phyloP scores from a whole-genome alignment of 208 protist genomes.

The Leishmania mexicana region DNA sequence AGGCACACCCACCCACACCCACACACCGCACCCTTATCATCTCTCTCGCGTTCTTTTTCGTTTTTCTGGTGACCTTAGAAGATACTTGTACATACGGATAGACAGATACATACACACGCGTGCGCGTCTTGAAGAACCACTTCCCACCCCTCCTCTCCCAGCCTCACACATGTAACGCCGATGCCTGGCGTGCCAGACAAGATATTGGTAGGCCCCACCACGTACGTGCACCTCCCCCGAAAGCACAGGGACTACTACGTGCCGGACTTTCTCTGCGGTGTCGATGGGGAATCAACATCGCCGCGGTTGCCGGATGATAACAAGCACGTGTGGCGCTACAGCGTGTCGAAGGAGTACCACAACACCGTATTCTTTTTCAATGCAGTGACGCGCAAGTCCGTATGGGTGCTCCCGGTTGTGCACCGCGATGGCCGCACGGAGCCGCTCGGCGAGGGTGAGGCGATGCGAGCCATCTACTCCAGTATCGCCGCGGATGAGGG shows the following conservation, averaged over 20 bases:
- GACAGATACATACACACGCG: neutral
- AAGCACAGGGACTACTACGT: conserved; percentile 56
- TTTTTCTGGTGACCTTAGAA: neutral
- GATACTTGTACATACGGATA: neutral
- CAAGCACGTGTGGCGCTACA: conserved; percentile 57
- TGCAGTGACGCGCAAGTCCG: conserved; percentile 26
- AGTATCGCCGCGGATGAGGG: neutral
- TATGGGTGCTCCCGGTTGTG: conserved; percentile 72
- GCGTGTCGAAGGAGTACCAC: conserved; percentile 48
- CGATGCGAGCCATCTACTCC: conserved; percentile 20
- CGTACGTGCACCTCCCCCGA: conserved; percentile 49
- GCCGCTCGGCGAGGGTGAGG: conserved; percentile 28
- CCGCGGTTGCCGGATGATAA: conserved; percentile 17
- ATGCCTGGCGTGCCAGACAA: conserved; percentile 42
- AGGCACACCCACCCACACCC: neutral
- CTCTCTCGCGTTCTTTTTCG: neutral
- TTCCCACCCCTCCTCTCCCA: neutral
- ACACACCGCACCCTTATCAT: neutral
- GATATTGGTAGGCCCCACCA: conserved; percentile 54
- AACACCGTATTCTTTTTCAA: conserved; percentile 78
- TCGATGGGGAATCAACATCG: neutral
- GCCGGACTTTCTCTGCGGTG: conserved; percentile 30
- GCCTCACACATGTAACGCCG: neutral
- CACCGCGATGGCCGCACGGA: conserved; percentile 27
- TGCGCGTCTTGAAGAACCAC: neutral